Evolutionary conservation across 176 grass and related monocot genomes (phyloP), one percentile per base, ranked within the genome.

Genomic region (Avena sativa): DNA sequence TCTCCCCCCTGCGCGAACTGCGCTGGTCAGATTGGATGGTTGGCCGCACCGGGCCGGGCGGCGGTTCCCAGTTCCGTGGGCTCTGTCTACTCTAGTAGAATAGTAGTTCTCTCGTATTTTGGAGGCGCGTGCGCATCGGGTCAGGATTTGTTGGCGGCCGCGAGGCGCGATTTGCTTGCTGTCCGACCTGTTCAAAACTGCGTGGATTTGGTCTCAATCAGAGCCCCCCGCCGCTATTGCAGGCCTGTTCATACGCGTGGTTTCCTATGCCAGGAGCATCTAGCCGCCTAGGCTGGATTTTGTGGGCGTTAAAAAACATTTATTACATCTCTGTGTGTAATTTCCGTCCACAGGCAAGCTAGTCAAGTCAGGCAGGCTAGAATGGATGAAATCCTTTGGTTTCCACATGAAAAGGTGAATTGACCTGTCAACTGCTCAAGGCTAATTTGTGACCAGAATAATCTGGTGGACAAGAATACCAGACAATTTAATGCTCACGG

Each of bases 111-210:
- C 67, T 26, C 51, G 8, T 72, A 1, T 52, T 53, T 53, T 83
- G 67, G 51, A 58, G 20, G 19, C 74, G 34, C 15, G 43, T 34
- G 74, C 4, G 50, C 15, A 23, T 50, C 28, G 43, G 58, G 20
- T 62, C 57, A 14, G 4, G 12, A 80, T 58, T 5, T 48, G 57
- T 84, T 67, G 49, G 50, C 44, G 59, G 60, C 52, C 16, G 75
- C 77, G 8, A 17, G 44, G 12, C 5, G 51, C 5, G 51, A 44
- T n/a, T 6, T 62, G 47, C 32, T 4, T 62, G 56, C 32, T 47
- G 46, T 79, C 86, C 65, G 90, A 88, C 86, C 43, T 0, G 8
- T 85, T 91, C 86, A 55, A 76, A 23, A 53, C 17, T 32, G 43
- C 51, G 40, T 19, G 13, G 15, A 49, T 76, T 60, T 81, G 50